phyloP scores from a whole-genome alignment of 371 early-diverging fungal species.

The Funneliformis caledonium region DNA sequence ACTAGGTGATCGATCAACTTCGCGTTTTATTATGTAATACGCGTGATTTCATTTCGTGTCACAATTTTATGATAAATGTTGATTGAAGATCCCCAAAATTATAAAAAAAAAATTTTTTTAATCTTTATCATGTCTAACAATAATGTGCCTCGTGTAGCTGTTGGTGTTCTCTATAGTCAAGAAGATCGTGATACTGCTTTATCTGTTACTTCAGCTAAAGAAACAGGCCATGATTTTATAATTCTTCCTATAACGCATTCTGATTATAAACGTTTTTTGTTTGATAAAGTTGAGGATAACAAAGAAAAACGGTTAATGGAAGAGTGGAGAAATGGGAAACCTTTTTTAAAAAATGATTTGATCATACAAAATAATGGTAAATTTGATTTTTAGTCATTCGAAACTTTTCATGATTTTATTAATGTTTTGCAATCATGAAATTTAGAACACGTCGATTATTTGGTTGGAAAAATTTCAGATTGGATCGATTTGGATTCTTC shows the following conservation, averaged over 20 bases:
- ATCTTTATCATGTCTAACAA: background rate
- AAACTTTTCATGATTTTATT: background rate
- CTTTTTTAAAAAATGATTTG: slow-evolving; percentile 54
- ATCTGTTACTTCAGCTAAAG: slow-evolving; percentile 27
- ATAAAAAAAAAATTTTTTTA: background rate
- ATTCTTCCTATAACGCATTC: slow-evolving; percentile 63
- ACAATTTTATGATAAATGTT: too few species aligned
- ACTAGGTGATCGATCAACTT: too few species aligned
- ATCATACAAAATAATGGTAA: slow-evolving; percentile 55
- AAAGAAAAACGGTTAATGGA: slow-evolving; percentile 38
- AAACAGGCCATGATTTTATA: slow-evolving; percentile 64
- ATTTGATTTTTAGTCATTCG: background rate
- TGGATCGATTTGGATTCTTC: slow-evolving; percentile 69
- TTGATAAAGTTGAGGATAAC: slow-evolving; percentile 47
- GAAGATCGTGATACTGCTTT: background rate
- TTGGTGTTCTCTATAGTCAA: background rate
- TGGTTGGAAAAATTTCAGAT: slow-evolving; percentile 60
- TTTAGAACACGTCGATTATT: slow-evolving; percentile 53
- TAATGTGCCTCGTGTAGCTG: background rate
- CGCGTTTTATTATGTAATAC: too few species aligned
- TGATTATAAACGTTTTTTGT: slow-evolving; percentile 56
- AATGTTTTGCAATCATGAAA: too few species aligned
- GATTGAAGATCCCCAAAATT: too few species aligned
- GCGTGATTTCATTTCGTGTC: too few species aligned
- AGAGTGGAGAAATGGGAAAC: slow-evolving; percentile 51